Evolutionary conservation across 2,329 filamentous ascomycete species (phyloP).

Genomic region (Seiridium unicorne): DNA sequence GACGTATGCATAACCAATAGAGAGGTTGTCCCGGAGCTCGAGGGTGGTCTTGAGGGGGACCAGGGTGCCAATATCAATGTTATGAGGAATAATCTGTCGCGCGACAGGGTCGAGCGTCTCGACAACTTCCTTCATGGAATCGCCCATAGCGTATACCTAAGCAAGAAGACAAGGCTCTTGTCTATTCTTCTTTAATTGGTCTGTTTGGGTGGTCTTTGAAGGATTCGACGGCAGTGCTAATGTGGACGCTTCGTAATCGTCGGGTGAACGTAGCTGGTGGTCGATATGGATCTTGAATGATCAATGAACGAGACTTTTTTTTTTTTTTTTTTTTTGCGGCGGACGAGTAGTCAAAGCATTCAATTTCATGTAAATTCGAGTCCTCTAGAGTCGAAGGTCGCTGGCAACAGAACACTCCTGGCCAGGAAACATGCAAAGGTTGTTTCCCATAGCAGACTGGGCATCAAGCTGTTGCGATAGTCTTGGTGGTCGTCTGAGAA

Average conservation of each 20-base stretch:
- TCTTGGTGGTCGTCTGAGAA: not conserved
- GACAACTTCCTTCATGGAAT: constrained; percentile 34
- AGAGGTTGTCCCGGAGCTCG: constrained; percentile 59
- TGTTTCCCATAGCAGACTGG: not conserved
- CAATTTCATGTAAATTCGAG: not conserved
- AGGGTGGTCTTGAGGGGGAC: constrained; percentile 64
- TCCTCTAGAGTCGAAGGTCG: not conserved
- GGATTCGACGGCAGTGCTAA: not conserved
- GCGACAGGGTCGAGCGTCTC: constrained; percentile 34
- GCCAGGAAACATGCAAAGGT: not conserved
- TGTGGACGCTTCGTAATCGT: not conserved
- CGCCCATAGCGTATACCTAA: constrained; percentile 33
- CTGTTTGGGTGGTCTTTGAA: not conserved
- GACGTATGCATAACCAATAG: constrained; percentile 63
- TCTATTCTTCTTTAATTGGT: constrained; percentile 13
- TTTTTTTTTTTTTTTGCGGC: too few relatives aligned
- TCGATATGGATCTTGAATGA: too few relatives aligned
- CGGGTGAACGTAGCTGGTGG: too few relatives aligned
- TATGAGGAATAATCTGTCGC: constrained; percentile 27
- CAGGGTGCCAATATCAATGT: constrained; percentile 34
- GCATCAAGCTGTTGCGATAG: not conserved
- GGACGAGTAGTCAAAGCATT: not conserved
- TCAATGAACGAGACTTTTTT: too few relatives aligned
- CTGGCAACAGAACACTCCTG: not conserved
- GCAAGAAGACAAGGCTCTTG: constrained; percentile 26